Evolutionary conservation across 345 rosid species (phyloP), one percentile per base, ranked within the genome.

Genomic region (Ailanthus altissimus): DNA sequence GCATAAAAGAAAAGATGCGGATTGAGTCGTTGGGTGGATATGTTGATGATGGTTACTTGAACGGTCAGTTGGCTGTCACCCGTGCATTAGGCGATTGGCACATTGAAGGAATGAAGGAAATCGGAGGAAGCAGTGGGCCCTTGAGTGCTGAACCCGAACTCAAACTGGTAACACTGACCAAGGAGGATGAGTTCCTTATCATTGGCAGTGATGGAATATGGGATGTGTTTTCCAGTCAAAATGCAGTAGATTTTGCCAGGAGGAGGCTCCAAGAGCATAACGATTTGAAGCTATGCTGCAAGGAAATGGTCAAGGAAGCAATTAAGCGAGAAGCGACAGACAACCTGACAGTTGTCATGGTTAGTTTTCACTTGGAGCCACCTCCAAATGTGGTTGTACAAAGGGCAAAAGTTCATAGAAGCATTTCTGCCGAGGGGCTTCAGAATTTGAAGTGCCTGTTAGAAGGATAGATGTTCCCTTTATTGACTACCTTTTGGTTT

Each of bases 51-150:
- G 94, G 88, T 51, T 92, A 95, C 69, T 83, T 95, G 72, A 92
- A 95, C 8, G 99, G 97, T 28, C 89, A 80, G 76, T 77, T 95
- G 50, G 84, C 87, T 8, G 91, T 95, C 54, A 88, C 92, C 0
- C 92, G 99, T 8, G 98, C 98, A 40, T 77, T 95, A 77, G 99
- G 99, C 0, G 88, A 92, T 75, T 90, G 92, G 92, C 88, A 88
- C 77, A 88, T 94, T 3, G 87, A 93, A 78, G 88, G 93, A 11
- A 85, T 90, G 93, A 89, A 89, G 86, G 80, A 83, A 65, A 72
- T 72, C 43, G 86, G 80, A 0, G 82, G 72, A 66, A 78, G 21
- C 5, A 73, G 79, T 11, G 92, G 97, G 0, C 98, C 94, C 38
- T 78, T 95, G 82, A 95, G 86, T 69, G 94, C 93, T 1, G 94